Evolutionary conservation across 2,329 filamentous ascomycete species (phyloP).

Genomic region (Penicillium vulpinum): DNA sequence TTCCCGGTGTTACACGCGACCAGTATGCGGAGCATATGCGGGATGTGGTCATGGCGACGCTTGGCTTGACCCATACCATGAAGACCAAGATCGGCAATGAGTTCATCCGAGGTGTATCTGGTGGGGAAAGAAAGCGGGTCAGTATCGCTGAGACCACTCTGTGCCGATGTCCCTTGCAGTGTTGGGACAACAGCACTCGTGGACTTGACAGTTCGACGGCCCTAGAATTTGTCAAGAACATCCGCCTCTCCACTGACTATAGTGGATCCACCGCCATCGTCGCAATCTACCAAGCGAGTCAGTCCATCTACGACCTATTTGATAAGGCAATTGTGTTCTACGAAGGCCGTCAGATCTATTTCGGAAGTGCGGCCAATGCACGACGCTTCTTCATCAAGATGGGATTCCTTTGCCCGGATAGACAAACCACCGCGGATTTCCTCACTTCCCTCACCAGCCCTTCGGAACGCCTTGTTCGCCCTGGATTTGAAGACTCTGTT

Average conservation of each 20-base stretch:
- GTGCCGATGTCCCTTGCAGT: slow-evolving; percentile 47
- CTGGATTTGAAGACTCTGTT: slow-evolving; percentile 61
- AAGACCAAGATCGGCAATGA: slow-evolving; percentile 52
- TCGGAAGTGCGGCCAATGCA: slow-evolving; percentile 61
- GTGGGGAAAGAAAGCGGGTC: slow-evolving; percentile 61
- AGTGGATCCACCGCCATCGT: slow-evolving; percentile 51
- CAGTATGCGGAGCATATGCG: slow-evolving; percentile 50
- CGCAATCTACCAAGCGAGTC: slow-evolving; percentile 54
- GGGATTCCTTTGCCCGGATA: slow-evolving; percentile 66
- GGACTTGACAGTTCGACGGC: slow-evolving; percentile 56
- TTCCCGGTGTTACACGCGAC: slow-evolving; percentile 43
- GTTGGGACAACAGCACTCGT: slow-evolving; percentile 50
- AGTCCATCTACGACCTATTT: slow-evolving; percentile 57
- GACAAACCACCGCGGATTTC: slow-evolving; percentile 70
- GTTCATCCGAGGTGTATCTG: slow-evolving; percentile 60
- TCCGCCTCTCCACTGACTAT: slow-evolving; percentile 51
- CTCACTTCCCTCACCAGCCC: slow-evolving; percentile 68
- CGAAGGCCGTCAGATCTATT: slow-evolving; percentile 74
- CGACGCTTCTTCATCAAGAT: slow-evolving; percentile 66
- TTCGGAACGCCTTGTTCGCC: slow-evolving; percentile 54
- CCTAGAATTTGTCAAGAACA: slow-evolving; percentile 54
- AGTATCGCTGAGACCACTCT: slow-evolving; percentile 57
- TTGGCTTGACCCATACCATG: slow-evolving; percentile 56
- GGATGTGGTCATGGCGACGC: slow-evolving; percentile 54
- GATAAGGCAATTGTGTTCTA: slow-evolving; percentile 71